Conservation (phyloP, 495 filamentous ascomycete species). For the Aspergillus bertholletiae region DNA sequence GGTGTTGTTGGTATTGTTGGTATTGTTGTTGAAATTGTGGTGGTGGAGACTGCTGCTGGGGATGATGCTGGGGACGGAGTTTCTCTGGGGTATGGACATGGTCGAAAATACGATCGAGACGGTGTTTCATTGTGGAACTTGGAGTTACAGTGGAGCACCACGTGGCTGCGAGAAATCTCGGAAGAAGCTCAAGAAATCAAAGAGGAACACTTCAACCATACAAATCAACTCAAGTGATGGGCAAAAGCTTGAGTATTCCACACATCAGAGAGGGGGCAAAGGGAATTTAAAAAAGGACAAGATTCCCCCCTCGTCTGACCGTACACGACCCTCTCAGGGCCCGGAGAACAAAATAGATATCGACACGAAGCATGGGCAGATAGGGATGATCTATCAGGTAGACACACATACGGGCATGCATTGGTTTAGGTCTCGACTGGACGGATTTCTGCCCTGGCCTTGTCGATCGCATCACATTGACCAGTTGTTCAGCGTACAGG, state of each 20-base stretch:
- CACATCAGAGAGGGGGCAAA: neutral
- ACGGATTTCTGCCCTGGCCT: neutral
- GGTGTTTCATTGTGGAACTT: conserved; percentile 12
- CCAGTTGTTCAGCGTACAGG: neutral
- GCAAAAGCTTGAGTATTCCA: neutral
- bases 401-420: neutral
- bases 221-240: neutral
- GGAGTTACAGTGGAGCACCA: conserved; percentile 1
- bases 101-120: conserved; percentile 13
- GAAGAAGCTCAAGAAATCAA: neutral
- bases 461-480: neutral
- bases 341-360: neutral
- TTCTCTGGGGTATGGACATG: conserved; percentile 17
- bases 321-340: neutral
- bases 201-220: neutral
- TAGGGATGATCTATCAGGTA: neutral
- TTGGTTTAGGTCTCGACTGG: neutral
- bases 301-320: neutral
- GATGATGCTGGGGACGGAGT: neutral
- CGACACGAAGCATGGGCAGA: neutral
- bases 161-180: neutral
- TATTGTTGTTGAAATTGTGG: neutral
- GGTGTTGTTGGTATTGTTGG: neutral
- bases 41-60: neutral
- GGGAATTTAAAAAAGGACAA: neutral